Conservation (phyloP, 2,329 filamentous ascomycete genomes). For the Penicillium sp. region DNA sequence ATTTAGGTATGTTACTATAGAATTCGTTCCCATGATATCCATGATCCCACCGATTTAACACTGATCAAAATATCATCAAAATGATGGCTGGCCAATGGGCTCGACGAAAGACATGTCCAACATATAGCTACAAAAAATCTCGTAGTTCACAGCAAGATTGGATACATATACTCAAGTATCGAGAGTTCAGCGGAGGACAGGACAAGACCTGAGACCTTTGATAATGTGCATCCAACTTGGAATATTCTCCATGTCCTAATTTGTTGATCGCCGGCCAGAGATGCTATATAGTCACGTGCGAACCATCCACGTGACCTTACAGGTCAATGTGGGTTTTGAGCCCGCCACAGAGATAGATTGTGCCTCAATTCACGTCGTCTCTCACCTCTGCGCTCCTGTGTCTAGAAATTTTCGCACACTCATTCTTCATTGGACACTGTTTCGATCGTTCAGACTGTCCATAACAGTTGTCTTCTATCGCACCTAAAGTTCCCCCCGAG, state of each 20-base stretch:
- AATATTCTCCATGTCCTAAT: background rate
- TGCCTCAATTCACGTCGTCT: conserved; percentile 24
- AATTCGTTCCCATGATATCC: no score
- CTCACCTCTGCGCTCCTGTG: conserved; percentile 10
- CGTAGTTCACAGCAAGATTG: background rate
- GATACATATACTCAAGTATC: background rate
- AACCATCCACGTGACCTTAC: conserved; percentile 8
- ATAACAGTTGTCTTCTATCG: conserved; percentile 11
- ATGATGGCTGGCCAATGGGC: background rate
- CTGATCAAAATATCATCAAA: no score
- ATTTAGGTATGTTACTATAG: no score
- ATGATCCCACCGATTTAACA: background rate
- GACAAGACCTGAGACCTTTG: no score
- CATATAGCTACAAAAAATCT: background rate
- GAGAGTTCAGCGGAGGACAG: no score
- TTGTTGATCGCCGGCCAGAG: background rate
- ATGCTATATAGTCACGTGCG: conserved; percentile 12
- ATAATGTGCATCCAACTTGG: no score
- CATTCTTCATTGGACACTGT: conserved; percentile 8
- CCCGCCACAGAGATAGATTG: conserved; percentile 37
- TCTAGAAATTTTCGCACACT: conserved; percentile 11
- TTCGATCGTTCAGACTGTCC: conserved; percentile 12
- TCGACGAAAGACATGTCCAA: background rate
- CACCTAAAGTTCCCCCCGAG: conserved; percentile 10
- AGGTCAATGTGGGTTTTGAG: conserved; percentile 39